Conservation (phyloP, 805 yeast genomes). For the Citeromyces matritensis region DNA sequence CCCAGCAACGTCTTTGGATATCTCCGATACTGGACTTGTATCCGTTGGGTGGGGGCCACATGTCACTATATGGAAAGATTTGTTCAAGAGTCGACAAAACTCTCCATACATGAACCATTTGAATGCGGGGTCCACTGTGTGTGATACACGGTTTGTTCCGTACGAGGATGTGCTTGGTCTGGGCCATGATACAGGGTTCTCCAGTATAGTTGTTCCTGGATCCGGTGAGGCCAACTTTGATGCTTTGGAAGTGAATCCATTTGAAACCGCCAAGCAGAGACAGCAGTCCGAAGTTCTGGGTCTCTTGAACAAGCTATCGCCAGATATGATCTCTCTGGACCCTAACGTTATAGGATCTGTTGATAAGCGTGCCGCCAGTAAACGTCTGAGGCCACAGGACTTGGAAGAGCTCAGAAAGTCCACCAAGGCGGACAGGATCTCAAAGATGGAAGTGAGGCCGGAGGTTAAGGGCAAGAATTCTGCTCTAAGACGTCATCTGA, state of each 20-base stretch:
- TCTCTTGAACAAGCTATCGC: conserved; percentile 74
- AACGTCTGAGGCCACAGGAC: conserved; percentile 51
- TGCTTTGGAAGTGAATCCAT: conserved; percentile 87
- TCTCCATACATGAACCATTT: conserved; percentile 90
- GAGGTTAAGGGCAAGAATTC: conserved; percentile 72
- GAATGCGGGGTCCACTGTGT: conserved; percentile 62
- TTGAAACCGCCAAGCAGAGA: conserved; percentile 81
- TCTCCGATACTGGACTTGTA: conserved; percentile 78
- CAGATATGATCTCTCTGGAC: conserved; percentile 86
- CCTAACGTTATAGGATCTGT: conserved; percentile 80
- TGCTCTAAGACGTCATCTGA: conserved; percentile 59
- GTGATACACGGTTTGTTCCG: conserved; percentile 66
- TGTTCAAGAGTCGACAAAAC: conserved; percentile 48
- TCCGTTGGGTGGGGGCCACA: conserved; percentile 96
- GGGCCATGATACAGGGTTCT: conserved; percentile 67
- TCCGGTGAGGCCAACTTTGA: conserved; percentile 97
- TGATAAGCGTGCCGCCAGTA: conserved; percentile 47
- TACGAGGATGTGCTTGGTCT: conserved; percentile 92
- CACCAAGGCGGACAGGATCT: conserved; percentile 21
- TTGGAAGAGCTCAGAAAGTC: conserved; percentile 23
- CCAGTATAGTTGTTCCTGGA: conserved; percentile 88
- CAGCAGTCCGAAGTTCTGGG: conserved; percentile 84
- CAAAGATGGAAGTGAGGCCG: conserved; percentile 46
- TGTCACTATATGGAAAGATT: conserved; percentile 87
- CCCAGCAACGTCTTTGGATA: conserved; percentile 65